Evolutionary conservation across 1,284 basidiomycete genomes (phyloP).

Genomic region (Tremellales sp.): DNA sequence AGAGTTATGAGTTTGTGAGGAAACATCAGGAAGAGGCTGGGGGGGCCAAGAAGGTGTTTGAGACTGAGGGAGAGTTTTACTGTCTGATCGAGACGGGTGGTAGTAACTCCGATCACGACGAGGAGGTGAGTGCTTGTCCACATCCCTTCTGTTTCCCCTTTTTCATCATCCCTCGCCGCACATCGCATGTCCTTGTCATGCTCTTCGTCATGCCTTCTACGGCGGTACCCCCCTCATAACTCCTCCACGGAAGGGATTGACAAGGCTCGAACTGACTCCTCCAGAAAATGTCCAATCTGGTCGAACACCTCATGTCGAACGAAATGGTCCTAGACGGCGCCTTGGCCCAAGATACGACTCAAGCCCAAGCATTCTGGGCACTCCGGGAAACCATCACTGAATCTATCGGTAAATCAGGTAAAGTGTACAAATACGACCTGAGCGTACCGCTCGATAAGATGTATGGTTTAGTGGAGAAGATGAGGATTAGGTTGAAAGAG

Average conservation of each 20-base stretch:
- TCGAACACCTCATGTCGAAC: conserved; percentile 74
- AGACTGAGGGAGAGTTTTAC: conserved; percentile 78
- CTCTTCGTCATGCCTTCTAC: no score
- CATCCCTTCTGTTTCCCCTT: no score
- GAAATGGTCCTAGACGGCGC: conserved; percentile 87
- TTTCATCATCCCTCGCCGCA: no score
- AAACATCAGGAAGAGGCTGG: conserved; percentile 45
- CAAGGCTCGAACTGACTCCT: no score
- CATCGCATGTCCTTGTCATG: no score
- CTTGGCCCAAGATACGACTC: conserved; percentile 84
- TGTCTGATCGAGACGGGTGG: conserved; percentile 92
- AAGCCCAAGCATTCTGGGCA: conserved; percentile 86
- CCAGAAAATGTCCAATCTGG: conserved; percentile 80
- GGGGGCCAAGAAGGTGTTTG: conserved; percentile 47
- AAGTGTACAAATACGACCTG: conserved; percentile 96
- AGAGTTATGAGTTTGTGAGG: conserved; percentile 74
- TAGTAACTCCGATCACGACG: conserved; percentile 88
- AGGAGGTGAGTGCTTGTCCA: conserved; percentile 60
- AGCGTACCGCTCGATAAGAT: conserved; percentile 85
- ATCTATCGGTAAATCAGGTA: conserved; percentile 88
- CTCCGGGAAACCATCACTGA: conserved; percentile 96
- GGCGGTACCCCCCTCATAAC: no score
- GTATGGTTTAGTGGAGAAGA: conserved; percentile 80
- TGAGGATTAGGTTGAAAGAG: conserved; percentile 67
- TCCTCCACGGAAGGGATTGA: no score